These are phyloP conservation scores for Sophora flavescens DNA, from an alignment of 306 rosid species.

Conservation along the genomic window DNA sequence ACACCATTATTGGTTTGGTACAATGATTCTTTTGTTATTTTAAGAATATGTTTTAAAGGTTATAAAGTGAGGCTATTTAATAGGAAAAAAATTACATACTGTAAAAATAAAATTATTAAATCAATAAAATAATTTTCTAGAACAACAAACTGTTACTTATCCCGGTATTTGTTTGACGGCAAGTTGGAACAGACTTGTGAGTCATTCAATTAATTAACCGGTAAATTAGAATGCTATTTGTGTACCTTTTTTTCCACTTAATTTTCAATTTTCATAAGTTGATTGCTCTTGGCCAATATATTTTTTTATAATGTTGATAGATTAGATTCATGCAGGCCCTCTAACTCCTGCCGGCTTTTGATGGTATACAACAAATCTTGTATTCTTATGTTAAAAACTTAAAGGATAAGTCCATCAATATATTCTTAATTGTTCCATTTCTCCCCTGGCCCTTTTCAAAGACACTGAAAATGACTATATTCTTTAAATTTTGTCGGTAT, in stretches of 20 bases:
- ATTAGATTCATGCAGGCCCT: constrained; percentile 5
- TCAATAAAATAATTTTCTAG: too few species aligned
- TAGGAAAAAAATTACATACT: too few species aligned
- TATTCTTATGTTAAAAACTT: constrained; percentile 32
- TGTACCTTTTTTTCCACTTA: too few species aligned
- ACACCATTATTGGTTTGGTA: too few species aligned
- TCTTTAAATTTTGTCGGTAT: too few species aligned
- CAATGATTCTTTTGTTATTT: too few species aligned
- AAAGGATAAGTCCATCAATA: background rate
- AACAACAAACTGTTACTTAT: too few species aligned
- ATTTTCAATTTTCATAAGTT: background rate
- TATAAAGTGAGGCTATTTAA: too few species aligned
- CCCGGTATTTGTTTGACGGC: too few species aligned
- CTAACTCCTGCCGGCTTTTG: constrained; percentile 40
- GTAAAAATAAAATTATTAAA: background rate
- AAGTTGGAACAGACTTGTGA: too few species aligned
- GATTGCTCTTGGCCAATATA: background rate
- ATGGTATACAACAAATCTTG: constrained; percentile 6
- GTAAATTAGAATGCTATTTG: background rate
- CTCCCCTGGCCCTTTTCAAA: background rate
- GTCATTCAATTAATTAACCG: background rate
- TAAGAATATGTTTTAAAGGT: too few species aligned
- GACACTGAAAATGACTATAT: background rate
- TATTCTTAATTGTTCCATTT: background rate
- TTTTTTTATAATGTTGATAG: background rate